Evolutionary conservation across 345 rosid genomes (phyloP).

Genomic region (Citropsis articulata): DNA sequence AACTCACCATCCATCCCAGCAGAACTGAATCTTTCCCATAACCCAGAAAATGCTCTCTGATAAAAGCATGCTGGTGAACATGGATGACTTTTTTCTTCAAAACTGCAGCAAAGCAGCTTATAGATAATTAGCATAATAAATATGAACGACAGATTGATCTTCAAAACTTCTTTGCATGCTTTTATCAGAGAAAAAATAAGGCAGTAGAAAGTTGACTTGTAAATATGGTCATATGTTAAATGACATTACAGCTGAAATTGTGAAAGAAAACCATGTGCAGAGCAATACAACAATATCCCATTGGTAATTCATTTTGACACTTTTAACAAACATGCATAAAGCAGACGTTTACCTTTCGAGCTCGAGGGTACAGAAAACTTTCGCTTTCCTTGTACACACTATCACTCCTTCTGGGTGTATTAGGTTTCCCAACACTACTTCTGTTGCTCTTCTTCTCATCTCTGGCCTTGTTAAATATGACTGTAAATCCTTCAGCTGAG

Average conservation of each 20-base stretch:
- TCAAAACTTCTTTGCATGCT: background rate
- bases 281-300: background rate
- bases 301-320: background rate
- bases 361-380: background rate
- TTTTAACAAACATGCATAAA: background rate
- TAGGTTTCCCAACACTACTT: background rate
- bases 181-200: slow-evolving; percentile 3
- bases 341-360: background rate
- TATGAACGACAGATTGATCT: background rate
- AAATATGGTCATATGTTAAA: background rate
- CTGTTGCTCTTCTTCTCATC: slow-evolving; percentile 30
- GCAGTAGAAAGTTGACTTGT: background rate
- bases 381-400: slow-evolving; percentile 14
- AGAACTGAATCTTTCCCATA: slow-evolving; percentile 59
- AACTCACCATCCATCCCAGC: slow-evolving; percentile 74
- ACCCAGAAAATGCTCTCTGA: slow-evolving; percentile 68
- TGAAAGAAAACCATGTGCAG: no score
- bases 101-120: slow-evolving; percentile 41
- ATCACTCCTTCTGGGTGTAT: background rate
- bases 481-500: slow-evolving; percentile 28
- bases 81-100: slow-evolving; percentile 48
- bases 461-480: slow-evolving; percentile 33
- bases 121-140: background rate
- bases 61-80: slow-evolving; percentile 70
- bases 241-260: background rate